Base-by-base conservation (phyloP, 2,329 filamentous ascomycete species). In the Epichloe scottii region DNA sequence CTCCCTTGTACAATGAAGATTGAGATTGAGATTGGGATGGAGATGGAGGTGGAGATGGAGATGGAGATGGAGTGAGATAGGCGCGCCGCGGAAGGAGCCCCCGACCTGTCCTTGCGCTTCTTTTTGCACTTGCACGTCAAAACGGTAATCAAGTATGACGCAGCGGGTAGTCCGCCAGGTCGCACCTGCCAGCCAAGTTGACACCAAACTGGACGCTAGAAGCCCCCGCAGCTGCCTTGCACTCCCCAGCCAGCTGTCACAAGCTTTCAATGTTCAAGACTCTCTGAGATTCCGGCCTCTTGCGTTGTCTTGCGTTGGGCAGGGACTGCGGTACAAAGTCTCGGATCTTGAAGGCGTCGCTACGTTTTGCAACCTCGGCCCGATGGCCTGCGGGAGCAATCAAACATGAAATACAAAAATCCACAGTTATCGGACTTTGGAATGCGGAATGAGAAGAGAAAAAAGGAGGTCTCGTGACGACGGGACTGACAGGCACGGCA, bases 381-480 rank as follows among this genome's bases (percentile, higher is more conserved):
- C 14, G 37, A 8, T 38, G 37, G 37, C 37, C 12, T 10, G 19
- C 11, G 6, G 7, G 21, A 42, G 19, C 19, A 42, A 15, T 19
- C 11, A 41, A 41, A 2, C 39, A 41, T 2, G 26, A 14, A 17
- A 42, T 10, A 41, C 17, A 7, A 41, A 19, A n/a, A n/a, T 38
- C 37, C n/a, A n/a, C n/a, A 6, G 35, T 15, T 3, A 15, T n/a
- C 37, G 37, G 11, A 15, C 14, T 38, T 8, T 38, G 37, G 37
- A 38, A 38, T 38, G 37, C 37, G 37, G 37, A n/a, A n/a, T n/a
- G 37, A n/a, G 5, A 38, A 8, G n/a, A n/a, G 14, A 38, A 4
- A 14, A 8, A 8, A 46, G 21, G 42, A 14, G 42, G 17, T 30
- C 49, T 51, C 43, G 49, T 51, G 49, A 46, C 49, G 34, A 17